Evolutionary conservation across 1,284 basidiomycete species (phyloP), one percentile per base, ranked within the genome.

Genomic region (Boletellus dicymbophilus): DNA sequence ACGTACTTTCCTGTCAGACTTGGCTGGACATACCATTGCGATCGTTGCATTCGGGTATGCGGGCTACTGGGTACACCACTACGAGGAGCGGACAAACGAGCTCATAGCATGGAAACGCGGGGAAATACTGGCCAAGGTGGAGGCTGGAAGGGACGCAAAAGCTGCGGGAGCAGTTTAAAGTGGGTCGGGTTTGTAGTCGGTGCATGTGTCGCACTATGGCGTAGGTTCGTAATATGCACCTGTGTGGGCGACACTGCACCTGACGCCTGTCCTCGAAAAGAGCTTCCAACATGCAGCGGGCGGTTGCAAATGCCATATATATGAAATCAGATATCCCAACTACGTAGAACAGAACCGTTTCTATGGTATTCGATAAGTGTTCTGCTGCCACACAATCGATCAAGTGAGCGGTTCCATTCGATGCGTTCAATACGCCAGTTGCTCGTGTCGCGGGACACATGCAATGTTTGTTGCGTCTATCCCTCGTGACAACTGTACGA

Each of bases 11-110:
- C 31, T 34, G 30, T 36, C 38, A 89, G 87, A 88, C 72, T 74
- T 81, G 7, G 77, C 75, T 37, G 86, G 80, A 30, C 86, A 89
- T 57, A 66, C 75, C 40, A 68, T 86, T 55, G 73, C 85, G n/a
- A 85, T 86, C 78, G 79, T 67, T 48, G 76, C 70, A 6, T 89
- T 89, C 63, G 86, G 86, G 12, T 81, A 74, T 61, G 75, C 65
- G 20, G 86, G 86, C 48, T 89, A 89, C 68, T 85, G 80, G 78
- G 83, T 79, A 23, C 79, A 85, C 62, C 70, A 71, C 44, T 86
- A 85, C 79, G 85, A 89, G 59, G 56, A 73, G 44, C 73, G 80
- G 16, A 80, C 85, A 2, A 74, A 69, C 4, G 81, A 77, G 42
- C 70, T 89, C 28, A 66, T 89, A 36, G 77, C 78, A 25, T 72